A percentile compares a stretch with the other conserved stretches of the same genome.
Evolutionary conservation across 805 yeast genomes (phyloP).

Genomic region (Kodamaea kakaduensis): DNA sequence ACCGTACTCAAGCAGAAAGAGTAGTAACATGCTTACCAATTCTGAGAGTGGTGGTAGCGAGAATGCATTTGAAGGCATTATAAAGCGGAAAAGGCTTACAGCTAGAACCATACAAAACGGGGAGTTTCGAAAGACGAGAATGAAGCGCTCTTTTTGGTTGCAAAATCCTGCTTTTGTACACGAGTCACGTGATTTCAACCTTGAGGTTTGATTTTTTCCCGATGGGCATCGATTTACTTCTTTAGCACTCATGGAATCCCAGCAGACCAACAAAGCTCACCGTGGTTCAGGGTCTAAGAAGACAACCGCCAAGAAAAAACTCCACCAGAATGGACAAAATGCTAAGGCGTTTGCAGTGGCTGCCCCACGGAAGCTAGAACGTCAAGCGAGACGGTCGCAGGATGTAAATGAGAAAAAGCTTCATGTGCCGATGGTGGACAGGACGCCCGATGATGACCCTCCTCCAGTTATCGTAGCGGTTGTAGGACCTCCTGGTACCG

Average conservation of each 20-base stretch:
- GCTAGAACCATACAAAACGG: too few relatives aligned
- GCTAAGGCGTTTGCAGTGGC: conserved; percentile 43
- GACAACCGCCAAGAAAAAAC: conserved; percentile 74
- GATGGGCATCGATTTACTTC: conserved; percentile 9
- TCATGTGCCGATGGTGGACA: conserved; percentile 96
- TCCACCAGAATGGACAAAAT: conserved; percentile 75
- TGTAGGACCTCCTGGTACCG: conserved; percentile 99
- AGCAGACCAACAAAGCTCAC: conserved; percentile 79
- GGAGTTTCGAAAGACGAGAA: too few relatives aligned
- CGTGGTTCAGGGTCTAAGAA: conserved; percentile 47
- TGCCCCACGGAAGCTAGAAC: conserved; percentile 78
- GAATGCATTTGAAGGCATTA: too few relatives aligned
- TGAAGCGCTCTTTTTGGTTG: background rate
- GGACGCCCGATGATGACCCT: conserved; percentile 96
- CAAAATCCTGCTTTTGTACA: background rate
- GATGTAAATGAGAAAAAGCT: conserved; percentile 79
- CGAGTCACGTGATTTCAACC: conserved; percentile 5
- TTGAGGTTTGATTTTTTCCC: conserved; percentile 7
- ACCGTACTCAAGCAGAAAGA: background rate
- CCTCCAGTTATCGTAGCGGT: conserved; percentile 96
- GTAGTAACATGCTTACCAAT: too few relatives aligned
- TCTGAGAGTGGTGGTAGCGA: conserved; percentile 3
- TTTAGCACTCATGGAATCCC: conserved; percentile 18
- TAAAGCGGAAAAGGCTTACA: too few relatives aligned
- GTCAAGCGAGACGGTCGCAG: conserved; percentile 77